Evolutionary conservation across 2,329 filamentous ascomycete species (phyloP), one percentile per base, ranked within the genome.

Genomic region (Sphaceloma murrayae): DNA sequence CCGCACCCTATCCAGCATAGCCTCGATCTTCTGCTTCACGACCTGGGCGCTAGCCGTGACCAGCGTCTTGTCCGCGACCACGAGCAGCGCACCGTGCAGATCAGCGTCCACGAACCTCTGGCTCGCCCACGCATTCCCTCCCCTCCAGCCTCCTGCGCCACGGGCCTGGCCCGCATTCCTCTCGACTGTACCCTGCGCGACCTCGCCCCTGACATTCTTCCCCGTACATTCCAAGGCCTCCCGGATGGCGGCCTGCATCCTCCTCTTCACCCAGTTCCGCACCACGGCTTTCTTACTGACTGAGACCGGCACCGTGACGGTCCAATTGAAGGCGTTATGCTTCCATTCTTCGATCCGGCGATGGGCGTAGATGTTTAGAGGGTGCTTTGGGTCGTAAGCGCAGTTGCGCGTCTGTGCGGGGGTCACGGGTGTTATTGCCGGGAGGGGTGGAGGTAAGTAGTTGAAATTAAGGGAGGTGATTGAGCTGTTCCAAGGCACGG

Each of bases 241-340:
- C 33, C 53, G 52, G 36, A 77, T 66, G 2, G 69, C 70, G 21
- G 58, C 51, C 32, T 65, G 60, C 19, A 68, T 51, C 53, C 68
- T 66, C 47, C 67, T 62, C 17, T 58, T 57, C 17, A 58, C 59
- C 58, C 64, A 67, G 9, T 64, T 66, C 14, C 74, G 62, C n/a
- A 76, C 62, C 16, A 67, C 65, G 5, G 60, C 59, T 45, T 67
- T 70, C 16, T 57, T 55, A 2, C 50, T 44, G 54, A 56, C 43
- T 48, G 53, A 48, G 43, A 58, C 49, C 46, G 57, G 50, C n/a
- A 51, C 42, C 46, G 63, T 53, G 4, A 70, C 62, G 11, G 58
- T 56, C 67, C 68, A 73, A 65, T 72, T 72, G 13, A 77, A 60
- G 24, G 58, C 60, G 52, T 64, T 58, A 7, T 56, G 51, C 44